A percentile compares a stretch with the other conserved stretches of the same genome.
These are phyloP conservation scores for Begonia fuchsioides DNA, from an alignment of 306 rosid species.

Conservation along the genomic window DNA sequence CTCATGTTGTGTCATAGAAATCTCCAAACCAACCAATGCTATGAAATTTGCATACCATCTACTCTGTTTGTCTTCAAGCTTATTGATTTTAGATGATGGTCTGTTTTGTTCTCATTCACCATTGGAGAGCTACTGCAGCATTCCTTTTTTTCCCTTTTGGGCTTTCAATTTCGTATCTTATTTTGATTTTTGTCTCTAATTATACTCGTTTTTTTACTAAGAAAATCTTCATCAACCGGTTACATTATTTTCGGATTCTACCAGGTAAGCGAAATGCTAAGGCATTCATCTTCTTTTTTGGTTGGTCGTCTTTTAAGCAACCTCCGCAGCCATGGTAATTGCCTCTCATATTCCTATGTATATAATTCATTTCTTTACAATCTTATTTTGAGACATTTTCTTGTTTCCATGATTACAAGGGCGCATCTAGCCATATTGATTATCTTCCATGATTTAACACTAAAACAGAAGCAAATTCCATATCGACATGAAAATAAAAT, in stretches of 20 bases:
- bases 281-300: slow-evolving; percentile 56
- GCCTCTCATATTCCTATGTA: not conserved
- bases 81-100: no score
- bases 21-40: no score
- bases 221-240: slow-evolving; percentile 7
- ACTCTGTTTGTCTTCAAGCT: no score
- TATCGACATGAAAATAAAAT: not conserved
- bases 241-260: slow-evolving; percentile 14
- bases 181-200: not conserved
- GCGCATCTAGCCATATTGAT: no score
- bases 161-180: not conserved
- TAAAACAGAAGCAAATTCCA: not conserved
- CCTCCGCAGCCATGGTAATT: slow-evolving; percentile 69
- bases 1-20: no score
- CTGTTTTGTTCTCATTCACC: no score
- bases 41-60: no score
- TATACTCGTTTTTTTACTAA: not conserved
- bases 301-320: slow-evolving; percentile 58
- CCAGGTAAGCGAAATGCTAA: slow-evolving; percentile 62
- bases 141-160: not conserved
- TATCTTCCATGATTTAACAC: no score
- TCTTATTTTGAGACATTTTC: no score
- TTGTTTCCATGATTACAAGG: no score
- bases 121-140: no score
- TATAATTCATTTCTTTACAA: no score